Evolutionary conservation across 305 asterid genomes (phyloP), one percentile per base, ranked within the genome.

Genomic region (Andrographis paniculata): DNA sequence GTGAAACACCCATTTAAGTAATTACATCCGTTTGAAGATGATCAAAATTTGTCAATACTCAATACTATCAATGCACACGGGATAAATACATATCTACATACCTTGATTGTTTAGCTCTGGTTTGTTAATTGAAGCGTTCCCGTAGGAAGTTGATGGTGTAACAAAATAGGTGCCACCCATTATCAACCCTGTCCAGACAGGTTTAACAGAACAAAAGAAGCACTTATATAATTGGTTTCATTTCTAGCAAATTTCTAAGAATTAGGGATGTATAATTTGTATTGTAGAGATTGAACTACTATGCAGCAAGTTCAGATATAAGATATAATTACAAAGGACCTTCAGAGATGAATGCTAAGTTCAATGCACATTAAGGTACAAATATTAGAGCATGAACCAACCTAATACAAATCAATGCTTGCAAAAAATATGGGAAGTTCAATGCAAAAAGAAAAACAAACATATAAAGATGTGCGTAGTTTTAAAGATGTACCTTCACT

Each of bases 91-190:
- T 30, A 35, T 66, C 60, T 48, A 62, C 74, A 12, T 42, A 85
- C 98, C 56, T 65, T 76, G 77, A 51, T 37, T 58, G 64, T 82
- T 83, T 31, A 65, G 65, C 66, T 82, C 80, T 56, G 77, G 48
- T 51, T 50, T 60, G 53, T 62, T 76, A 45, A 50, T 78, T 36
- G 70, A 87, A 62, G 79, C 89, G 48, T 70, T 58, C 55, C 71
- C 68, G 33, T 61, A 40, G 19, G 48, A 56, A 39, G 82, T 68
- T 72, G 75, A 69, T 30, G 99, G 82, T 62, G 76, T 61, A 58
- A 83, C 87, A 58, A 66, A 48, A 58, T 66, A 79, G 49, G 87
- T 68, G 55, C 80, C 63, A 45, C 99, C 96, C 65, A 59, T 71
- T 63, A 91, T 62, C 49, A 77, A 40, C 60, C 89, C 99, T 91